These are phyloP conservation scores for Aspergillus ostianus DNA, from an alignment of 495 filamentous ascomycete species.

Conservation along the genomic window DNA sequence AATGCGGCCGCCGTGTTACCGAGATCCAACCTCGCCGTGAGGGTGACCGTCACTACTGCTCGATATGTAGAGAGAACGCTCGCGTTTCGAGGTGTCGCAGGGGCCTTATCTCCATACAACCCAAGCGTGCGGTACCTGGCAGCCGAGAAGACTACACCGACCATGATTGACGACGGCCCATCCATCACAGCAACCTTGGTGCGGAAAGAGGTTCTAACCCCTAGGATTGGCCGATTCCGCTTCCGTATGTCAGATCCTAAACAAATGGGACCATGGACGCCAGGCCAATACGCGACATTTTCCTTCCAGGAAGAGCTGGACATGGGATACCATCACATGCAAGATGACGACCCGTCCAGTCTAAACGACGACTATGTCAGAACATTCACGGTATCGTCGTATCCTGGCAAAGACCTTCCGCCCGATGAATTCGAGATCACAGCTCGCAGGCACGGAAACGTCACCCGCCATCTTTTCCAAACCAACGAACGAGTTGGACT, in stretches of 20 bases:
- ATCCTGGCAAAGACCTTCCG: slow-evolving; percentile 37
- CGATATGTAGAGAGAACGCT: slow-evolving; percentile 62
- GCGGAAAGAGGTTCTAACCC: slow-evolving; percentile 55
- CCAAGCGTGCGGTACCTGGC: slow-evolving; percentile 56
- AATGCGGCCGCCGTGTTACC: slow-evolving; percentile 59
- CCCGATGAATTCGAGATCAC: slow-evolving; percentile 67
- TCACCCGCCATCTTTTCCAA: slow-evolving; percentile 63
- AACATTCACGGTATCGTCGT: slow-evolving; percentile 74
- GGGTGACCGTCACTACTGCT: slow-evolving; percentile 58
- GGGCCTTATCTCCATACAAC: slow-evolving; percentile 70
- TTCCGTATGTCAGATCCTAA: slow-evolving; percentile 54
- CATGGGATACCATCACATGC: slow-evolving; percentile 76
- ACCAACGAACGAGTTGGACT: slow-evolving; percentile 50
- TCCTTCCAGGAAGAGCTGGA: slow-evolving; percentile 66
- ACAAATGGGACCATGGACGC: slow-evolving; percentile 49
- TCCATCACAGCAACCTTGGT: slow-evolving; percentile 50
- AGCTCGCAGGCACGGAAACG: slow-evolving; percentile 61
- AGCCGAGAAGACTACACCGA: slow-evolving; percentile 40
- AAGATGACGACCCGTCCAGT: slow-evolving; percentile 69
- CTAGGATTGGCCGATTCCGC: slow-evolving; percentile 60
- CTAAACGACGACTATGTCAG: slow-evolving; percentile 81
- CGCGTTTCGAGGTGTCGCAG: slow-evolving; percentile 59
- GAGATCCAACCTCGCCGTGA: slow-evolving; percentile 68
- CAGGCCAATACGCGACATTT: slow-evolving; percentile 74
- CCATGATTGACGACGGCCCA: slow-evolving; percentile 20